Conservation (phyloP, 371 early-diverging fungal species). For the Blyttiomyces sp. region DNA sequence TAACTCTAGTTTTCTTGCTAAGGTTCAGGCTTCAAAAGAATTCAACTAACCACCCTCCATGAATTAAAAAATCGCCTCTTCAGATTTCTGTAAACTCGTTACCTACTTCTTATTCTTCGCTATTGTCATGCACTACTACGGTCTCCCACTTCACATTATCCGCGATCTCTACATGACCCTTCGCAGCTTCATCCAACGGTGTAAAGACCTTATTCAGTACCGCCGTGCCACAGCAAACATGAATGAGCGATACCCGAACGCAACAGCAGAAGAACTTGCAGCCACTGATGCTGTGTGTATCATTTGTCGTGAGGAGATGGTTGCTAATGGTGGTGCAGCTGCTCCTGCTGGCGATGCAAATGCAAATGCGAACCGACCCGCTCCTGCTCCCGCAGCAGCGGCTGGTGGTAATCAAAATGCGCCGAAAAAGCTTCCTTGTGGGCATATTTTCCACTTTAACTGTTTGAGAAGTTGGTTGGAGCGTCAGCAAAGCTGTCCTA, state of each 20-base stretch:
- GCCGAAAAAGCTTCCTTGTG: slow-evolving; percentile 94
- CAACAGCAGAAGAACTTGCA: slow-evolving; percentile 76
- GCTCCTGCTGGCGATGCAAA: slow-evolving; percentile 25
- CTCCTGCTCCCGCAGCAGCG: not conserved
- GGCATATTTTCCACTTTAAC: slow-evolving; percentile 96
- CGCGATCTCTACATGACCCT: slow-evolving; percentile 93
- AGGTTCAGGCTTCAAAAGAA: not conserved
- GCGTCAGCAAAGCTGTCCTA: slow-evolving; percentile 97
- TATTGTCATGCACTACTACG: slow-evolving; percentile 73
- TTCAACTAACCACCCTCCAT: not conserved
- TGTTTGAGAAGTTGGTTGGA: slow-evolving; percentile 98
- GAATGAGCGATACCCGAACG: slow-evolving; percentile 90
- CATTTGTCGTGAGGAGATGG: slow-evolving; percentile 96
- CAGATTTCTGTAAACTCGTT: slow-evolving; percentile 84
- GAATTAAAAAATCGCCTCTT: not conserved
- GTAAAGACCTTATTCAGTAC: slow-evolving; percentile 83
- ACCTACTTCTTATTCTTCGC: slow-evolving; percentile 84
- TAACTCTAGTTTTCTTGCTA: not conserved
- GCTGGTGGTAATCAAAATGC: slow-evolving; percentile 35
- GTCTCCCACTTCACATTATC: slow-evolving; percentile 88
- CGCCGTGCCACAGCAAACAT: slow-evolving; percentile 91
- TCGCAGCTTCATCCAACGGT: slow-evolving; percentile 82
- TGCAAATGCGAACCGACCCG: not conserved
- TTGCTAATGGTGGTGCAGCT: slow-evolving; percentile 6
- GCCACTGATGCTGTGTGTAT: slow-evolving; percentile 89